phyloP scores from a whole-genome alignment of 2,329 filamentous ascomycete genomes.

The Ceratocystis alfenasii region DNA sequence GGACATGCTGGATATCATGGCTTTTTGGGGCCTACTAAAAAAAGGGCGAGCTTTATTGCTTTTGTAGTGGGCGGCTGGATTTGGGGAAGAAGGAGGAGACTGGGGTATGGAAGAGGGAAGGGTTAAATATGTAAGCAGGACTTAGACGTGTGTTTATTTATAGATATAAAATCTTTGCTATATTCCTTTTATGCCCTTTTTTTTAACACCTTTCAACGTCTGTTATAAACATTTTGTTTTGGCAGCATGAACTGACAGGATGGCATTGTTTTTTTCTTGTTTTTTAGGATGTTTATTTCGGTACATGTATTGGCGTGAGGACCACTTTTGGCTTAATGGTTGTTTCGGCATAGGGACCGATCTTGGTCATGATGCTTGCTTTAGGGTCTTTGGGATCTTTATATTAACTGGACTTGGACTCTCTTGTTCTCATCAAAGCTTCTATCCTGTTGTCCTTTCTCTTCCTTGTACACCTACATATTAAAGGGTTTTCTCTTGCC shows the following conservation, averaged over 20 bases:
- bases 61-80: not conserved
- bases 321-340: not conserved
- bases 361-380: not conserved
- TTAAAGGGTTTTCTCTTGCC: too few species aligned
- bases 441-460: too few species aligned
- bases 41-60: not conserved
- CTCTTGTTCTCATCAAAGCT: too few species aligned
- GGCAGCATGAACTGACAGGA: conserved; percentile 8
- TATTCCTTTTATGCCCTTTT: not conserved
- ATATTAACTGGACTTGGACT: too few species aligned
- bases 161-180: too few species aligned
- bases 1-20: not conserved
- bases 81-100: not conserved
- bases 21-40: not conserved
- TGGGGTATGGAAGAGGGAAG: too few species aligned
- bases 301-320: not conserved
- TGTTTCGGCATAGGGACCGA: not conserved
- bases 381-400: too few species aligned
- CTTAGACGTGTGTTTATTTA: too few species aligned
- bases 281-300: conserved; percentile 2
- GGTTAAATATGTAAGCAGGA: too few species aligned
- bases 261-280: not conserved
- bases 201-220: not conserved
- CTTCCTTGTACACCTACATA: not conserved
- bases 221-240: not conserved